These are phyloP conservation scores for Medicago truncatula DNA, from an alignment of 306 rosid species.

Conservation along the genomic window MtrunA17r5.0-ANR NC_053042.1:44666501-44667000, in stretches of 20 bases:
- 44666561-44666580: slow-evolving; percentile 49
- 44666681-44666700: slow-evolving; percentile 43
- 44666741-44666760: slow-evolving; percentile 43
- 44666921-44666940: slow-evolving; percentile 46
- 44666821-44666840: slow-evolving; percentile 52
- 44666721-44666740: slow-evolving; percentile 50
- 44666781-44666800: slow-evolving; percentile 43
- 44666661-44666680: slow-evolving; percentile 51
- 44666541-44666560: slow-evolving; percentile 46
- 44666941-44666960: slow-evolving; percentile 51
- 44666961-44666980: slow-evolving; percentile 43
- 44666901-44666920: slow-evolving; percentile 47
- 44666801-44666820: slow-evolving; percentile 45
- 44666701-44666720: slow-evolving; percentile 53
- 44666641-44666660: slow-evolving; percentile 44
- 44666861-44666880: slow-evolving; percentile 53
- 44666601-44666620: slow-evolving; percentile 46
- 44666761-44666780: slow-evolving; percentile 53
- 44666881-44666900: slow-evolving; percentile 46
- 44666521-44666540: slow-evolving; percentile 34
- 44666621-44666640: slow-evolving; percentile 42
- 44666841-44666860: slow-evolving; percentile 47
- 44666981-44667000: slow-evolving; percentile 54
- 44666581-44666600: slow-evolving; percentile 49
- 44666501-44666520: slow-evolving; percentile 13